Evolutionary conservation across 2,329 filamentous ascomycete species (phyloP), one percentile per base, ranked within the genome.

Genomic region (Ophiocordyceps sinensis): DNA sequence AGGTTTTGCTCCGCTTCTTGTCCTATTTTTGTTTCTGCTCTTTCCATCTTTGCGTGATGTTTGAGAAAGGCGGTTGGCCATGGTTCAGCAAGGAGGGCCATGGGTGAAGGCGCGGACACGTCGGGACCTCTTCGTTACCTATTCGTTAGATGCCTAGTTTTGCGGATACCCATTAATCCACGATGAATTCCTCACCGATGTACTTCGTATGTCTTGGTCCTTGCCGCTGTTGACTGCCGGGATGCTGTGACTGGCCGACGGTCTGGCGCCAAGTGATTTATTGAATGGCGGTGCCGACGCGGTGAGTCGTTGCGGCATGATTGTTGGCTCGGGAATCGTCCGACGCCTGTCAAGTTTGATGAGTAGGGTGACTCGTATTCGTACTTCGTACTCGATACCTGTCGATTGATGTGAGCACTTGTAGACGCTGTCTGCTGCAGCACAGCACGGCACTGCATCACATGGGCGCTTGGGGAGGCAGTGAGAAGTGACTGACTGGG

Each of bases 141-240:
- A 14, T 41, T 41, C 28, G 17, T 41, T 41, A 35, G 40, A 37
- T 41, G 26, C 21, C 26, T 38, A 41, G 31, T 41, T 34, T 38
- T 28, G 30, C 31, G 40, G 40, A 41, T 41, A 41, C 40, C 40
- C 40, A 28, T 38, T 37, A 38, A 38, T 41, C 36, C 40, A 38
- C 38, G 31, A 35, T 17, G 17, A 26, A 17, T 23, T 35, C 15
- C 29, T 34, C 11, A 28, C 19, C 11, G 11, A 29, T n/a, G n/a
- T n/a, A n/a, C n/a, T n/a, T n/a, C 10, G 10, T 9, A 19, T 15
- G 9, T n/a, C 32, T 14, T 9, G 5, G 12, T 8, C n/a, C n/a
- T 23, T 17, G 13, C 14, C 13, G 7, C 15, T 35, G 14, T 6
- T 11, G 10, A 14, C 4, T 14, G 12, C 3, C 10, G 5, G 3